Conservation (phyloP, 805 yeast species). For the Kuraishia ogatae region DNA sequence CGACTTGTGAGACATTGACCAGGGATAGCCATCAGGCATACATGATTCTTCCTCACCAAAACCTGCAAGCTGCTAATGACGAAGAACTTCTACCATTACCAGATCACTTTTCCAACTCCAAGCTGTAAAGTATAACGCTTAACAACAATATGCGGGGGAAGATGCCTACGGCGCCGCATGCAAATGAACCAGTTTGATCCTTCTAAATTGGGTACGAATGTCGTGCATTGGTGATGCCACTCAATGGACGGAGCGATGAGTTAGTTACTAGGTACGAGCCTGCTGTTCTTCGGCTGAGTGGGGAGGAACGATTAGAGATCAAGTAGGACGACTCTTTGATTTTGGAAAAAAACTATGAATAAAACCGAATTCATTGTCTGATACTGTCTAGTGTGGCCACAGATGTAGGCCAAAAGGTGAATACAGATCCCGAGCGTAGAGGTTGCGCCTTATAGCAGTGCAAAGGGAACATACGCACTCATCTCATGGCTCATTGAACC, state of each 20-base stretch:
- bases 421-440: too few species aligned
- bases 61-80: background rate
- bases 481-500: background rate
- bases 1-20: background rate
- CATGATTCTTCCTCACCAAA: background rate
- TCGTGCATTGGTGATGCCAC: background rate
- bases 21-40: background rate
- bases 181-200: background rate
- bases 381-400: too few species aligned
- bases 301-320: too few species aligned
- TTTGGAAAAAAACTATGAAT: too few species aligned
- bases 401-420: too few species aligned
- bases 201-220: background rate
- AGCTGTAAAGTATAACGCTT: background rate
- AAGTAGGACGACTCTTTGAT: too few species aligned
- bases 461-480: too few species aligned
- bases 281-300: too few species aligned
- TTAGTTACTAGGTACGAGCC: background rate
- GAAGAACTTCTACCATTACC: background rate
- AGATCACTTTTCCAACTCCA: background rate
- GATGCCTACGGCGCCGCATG: background rate
- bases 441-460: too few species aligned
- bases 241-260: background rate
- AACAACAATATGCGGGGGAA: background rate
- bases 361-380: too few species aligned